Evolutionary conservation across 345 rosid genomes (phyloP), one percentile per base, ranked within the genome.

Genomic region (Trapa bicornis): DNA sequence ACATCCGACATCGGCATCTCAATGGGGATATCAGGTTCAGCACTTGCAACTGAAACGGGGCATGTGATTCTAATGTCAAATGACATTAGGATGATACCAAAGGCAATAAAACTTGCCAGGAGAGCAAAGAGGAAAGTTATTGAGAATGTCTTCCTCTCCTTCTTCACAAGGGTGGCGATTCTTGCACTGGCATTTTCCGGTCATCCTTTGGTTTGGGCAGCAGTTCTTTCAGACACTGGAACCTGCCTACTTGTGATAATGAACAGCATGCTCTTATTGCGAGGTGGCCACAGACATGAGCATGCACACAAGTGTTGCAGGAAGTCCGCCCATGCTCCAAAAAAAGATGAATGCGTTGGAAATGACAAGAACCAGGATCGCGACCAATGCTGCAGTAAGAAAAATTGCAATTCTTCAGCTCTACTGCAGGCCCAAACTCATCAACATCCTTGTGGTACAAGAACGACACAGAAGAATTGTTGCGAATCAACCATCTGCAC

Each of bases 1-100:
- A 80, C 84, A n/a, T 92, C 97, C 0, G 89, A 91, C 67, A 84
- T 91, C 37, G 99, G 99, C 9, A 87, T 94, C 22, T 91, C 99
- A 0, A 94, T 87, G 99, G 97, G 99, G 1, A 64, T 94, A 52
- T 91, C 97, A 0, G 95, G 97, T 63, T 94, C 99, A 0, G 91
- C 99, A 1, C 93, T 89, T 14, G 96, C 96, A 42, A 89, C 84
- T 16, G 90, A 94, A 74, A 91, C 97, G 0, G 96, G 93, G 5
- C 74, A 94, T 11, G 71, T 91, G 10, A 82, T 94, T 72, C 83
- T 91, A 3, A 91, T 94, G 97, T 87, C 96, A 0, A 89, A 89
- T 63, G 99, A 91, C 62, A 77, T 91, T 3, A 78, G 91, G 64
- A 87, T 84, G 67, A 82, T 91, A 43, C 93, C 99, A 0, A 78